Base-by-base conservation (phyloP, 352 stramenopile genomes). In the Phytophthora sojae region DNA sequence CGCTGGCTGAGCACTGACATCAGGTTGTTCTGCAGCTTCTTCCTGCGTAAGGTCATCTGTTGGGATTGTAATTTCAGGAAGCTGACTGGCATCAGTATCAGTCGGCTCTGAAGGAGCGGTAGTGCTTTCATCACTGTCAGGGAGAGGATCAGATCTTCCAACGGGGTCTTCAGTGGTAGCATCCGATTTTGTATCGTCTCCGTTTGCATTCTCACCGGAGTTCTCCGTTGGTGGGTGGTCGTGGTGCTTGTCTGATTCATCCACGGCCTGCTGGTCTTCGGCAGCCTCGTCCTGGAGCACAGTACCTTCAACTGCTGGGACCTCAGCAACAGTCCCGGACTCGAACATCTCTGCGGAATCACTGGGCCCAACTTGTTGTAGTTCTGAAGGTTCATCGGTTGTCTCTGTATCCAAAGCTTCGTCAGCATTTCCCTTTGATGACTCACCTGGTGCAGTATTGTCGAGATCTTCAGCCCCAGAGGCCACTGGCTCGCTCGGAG, bases 391-490 rank as follows among this genome's bases (percentile, higher is more conserved):
- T 32, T 54, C 26, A 2, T 62, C n/a, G 2, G 15, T 44, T 17
- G 9, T 42, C 35, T 64, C 57, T 60, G 37, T 19, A 47, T 29
- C 17, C n/a, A 49, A 55, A 8, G 45, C 17, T n/a, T 69, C 23
- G 29, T 25, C 17, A 12, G 29, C 25, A 29, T 7, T 11, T 25
- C 63, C 47, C 14, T 57, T 53, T 21, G 0, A 2, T 21, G 15
- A 25, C 25, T 47, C 51, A 37, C 44, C 58, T 59, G 21, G 21
- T 9, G 32, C 55, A 9, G 37, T 4, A 15, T 29, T 62, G 44
- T 67, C 53, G 44, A 75, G 64, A 7, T 55, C 55, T 52, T 67
- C 53, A 52, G 61, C 56, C 4, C 19, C 39, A 14, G 53, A 65
- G 23, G 2, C 39, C 17, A 59, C 60, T 12, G 62, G 2, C 30